phyloP scores from a whole-genome alignment of 2,329 filamentous ascomycete genomes.

The Stromatinia cepivora region DNA sequence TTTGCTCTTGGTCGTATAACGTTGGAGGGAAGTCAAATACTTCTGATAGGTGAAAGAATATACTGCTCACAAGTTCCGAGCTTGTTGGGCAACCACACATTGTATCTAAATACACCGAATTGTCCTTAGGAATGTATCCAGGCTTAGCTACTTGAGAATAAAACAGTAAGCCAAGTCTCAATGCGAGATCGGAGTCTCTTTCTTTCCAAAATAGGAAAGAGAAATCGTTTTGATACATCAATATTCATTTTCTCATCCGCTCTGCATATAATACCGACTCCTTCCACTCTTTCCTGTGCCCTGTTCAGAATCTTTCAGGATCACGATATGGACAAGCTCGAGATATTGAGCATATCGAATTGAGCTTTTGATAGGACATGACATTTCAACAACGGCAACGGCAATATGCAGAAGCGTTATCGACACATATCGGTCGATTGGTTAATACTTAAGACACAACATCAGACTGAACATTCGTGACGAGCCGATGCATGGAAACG shows the following conservation, averaged over 20 bases:
- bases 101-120: too few species aligned
- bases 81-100: too few species aligned
- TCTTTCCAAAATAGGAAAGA: neutral
- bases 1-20: too few species aligned
- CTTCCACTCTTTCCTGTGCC: neutral
- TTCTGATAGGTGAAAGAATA: too few species aligned
- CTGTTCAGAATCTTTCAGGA: neutral
- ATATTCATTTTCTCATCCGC: neutral
- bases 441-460: neutral
- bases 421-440: neutral
- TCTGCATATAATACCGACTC: neutral
- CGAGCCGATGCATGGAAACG: neutral
- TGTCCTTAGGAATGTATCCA: neutral
- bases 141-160: neutral
- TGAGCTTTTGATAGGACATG: neutral
- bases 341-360: neutral
- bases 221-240: neutral
- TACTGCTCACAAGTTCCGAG: too few species aligned
- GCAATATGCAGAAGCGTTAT: constrained; percentile 3
- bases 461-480: neutral
- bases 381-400: neutral
- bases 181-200: neutral
- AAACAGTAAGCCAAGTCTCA: neutral
- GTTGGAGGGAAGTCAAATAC: too few species aligned
- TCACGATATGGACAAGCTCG: neutral